Conservation (phyloP, 1,284 basidiomycete species). For the Boletus mariae region DNA sequence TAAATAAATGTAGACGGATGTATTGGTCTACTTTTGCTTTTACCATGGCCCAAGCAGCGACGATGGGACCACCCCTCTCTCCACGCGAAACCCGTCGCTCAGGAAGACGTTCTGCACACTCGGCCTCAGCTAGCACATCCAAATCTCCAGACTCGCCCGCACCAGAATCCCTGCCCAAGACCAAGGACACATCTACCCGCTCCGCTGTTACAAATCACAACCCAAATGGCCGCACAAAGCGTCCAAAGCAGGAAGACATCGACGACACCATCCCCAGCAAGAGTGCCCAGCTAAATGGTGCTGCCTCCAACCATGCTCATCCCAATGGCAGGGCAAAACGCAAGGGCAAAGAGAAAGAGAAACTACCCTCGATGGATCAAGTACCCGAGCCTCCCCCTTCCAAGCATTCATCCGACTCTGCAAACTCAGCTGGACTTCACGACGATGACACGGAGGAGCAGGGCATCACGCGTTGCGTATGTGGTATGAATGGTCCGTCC, state of each 20-base stretch:
- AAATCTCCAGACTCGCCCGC: slow-evolving; percentile 73
- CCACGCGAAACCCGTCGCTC: slow-evolving; percentile 74
- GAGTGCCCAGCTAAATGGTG: slow-evolving; percentile 39
- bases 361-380: slow-evolving; percentile 24
- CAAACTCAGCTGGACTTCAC: slow-evolving; percentile 37
- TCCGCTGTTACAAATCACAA: slow-evolving; percentile 43
- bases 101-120: slow-evolving; percentile 64
- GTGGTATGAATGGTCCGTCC: slow-evolving; percentile 79
- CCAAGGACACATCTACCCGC: slow-evolving; percentile 40
- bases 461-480: slow-evolving; percentile 91
- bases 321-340: slow-evolving; percentile 37
- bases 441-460: slow-evolving; percentile 68
- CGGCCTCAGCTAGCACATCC: slow-evolving; percentile 60
- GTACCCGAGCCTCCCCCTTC: slow-evolving; percentile 21
- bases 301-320: slow-evolving; percentile 36
- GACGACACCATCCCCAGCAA: slow-evolving; percentile 56
- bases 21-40: slow-evolving; percentile 4
- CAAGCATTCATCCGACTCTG: slow-evolving; percentile 34
- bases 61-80: slow-evolving; percentile 73
- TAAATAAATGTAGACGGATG: slow-evolving; percentile 33
- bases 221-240: slow-evolving; percentile 50
- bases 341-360: slow-evolving; percentile 37
- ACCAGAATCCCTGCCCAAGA: slow-evolving; percentile 46
- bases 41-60: slow-evolving; percentile 47
- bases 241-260: slow-evolving; percentile 67